phyloP scores from a whole-genome alignment of 1,139 yeast species.

The Hansenula sp. region DNA sequence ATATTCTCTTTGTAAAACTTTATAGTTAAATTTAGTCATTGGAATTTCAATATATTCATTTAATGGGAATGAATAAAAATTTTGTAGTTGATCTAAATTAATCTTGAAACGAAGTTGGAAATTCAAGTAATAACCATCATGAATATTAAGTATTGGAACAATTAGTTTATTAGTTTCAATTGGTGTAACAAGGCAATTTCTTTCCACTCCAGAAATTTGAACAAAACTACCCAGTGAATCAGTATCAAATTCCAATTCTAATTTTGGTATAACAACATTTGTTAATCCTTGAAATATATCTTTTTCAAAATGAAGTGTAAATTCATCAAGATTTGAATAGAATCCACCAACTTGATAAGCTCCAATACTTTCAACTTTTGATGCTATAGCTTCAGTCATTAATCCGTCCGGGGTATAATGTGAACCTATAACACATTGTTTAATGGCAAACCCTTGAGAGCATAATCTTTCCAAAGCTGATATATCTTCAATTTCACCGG shows the following conservation, averaged over 20 bases:
- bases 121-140: constrained; percentile 19
- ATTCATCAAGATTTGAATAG: constrained; percentile 5
- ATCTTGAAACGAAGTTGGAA: constrained; percentile 11
- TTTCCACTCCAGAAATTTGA: not conserved
- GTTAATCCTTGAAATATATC: constrained; percentile 4
- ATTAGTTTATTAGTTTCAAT: constrained; percentile 4
- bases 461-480: not conserved
- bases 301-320: constrained; percentile 3
- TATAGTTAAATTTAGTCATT: constrained; percentile 8
- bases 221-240: not conserved
- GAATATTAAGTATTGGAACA: constrained; percentile 12
- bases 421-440: not conserved
- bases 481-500: not conserved
- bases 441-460: not conserved
- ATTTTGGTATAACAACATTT: constrained; percentile 8
- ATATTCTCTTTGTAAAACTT: constrained; percentile 3
- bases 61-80: constrained; percentile 1
- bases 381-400: not conserved
- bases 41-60: constrained; percentile 13
- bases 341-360: constrained; percentile 3
- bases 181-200: not conserved
- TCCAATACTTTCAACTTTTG: not conserved
- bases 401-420: not conserved
- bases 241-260: constrained; percentile 6
- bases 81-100: constrained; percentile 7